Evolutionary conservation across 2,329 filamentous ascomycete species (phyloP).

Genomic region (Phyllosticta citriasiana): DNA sequence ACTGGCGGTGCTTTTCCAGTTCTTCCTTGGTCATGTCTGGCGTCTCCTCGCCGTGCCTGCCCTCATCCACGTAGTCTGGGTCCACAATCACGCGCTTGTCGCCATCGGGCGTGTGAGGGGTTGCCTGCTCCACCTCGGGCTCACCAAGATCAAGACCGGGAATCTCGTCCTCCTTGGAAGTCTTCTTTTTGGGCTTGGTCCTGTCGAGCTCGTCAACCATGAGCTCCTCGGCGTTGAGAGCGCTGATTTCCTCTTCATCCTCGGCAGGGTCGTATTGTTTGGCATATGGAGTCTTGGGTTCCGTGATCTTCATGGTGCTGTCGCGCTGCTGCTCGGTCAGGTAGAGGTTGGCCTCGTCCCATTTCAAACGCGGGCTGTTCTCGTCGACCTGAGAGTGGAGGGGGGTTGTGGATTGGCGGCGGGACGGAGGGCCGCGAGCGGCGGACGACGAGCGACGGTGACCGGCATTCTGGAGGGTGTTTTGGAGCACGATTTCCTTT

Average conservation of each 20-base stretch:
- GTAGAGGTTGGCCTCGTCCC: constrained; percentile 98
- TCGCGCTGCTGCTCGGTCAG: constrained; percentile 92
- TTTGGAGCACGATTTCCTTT: constrained; percentile 86
- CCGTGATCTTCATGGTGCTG: constrained; percentile 96
- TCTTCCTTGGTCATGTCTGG: constrained; percentile 54
- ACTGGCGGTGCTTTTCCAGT: constrained; percentile 79
- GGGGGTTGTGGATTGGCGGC: constrained; percentile 55
- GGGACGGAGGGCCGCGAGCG: constrained; percentile 55
- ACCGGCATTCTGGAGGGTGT: constrained; percentile 90
- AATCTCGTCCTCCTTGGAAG: constrained; percentile 62
- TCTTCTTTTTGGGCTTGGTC: constrained; percentile 36
- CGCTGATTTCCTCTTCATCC: constrained; percentile 63
- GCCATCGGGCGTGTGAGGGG: constrained; percentile 31
- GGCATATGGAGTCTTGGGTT: constrained; percentile 95
- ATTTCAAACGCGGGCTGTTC: constrained; percentile 72
- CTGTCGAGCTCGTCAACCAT: constrained; percentile 59
- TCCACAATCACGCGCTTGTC: constrained; percentile 80
- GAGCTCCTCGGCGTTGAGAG: constrained; percentile 60
- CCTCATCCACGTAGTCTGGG: constrained; percentile 29
- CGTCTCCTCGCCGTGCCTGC: constrained; percentile 51
- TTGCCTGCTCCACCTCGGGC: constrained; percentile 49
- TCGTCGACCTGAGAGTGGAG: constrained; percentile 45
- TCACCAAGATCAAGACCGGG: constrained; percentile 87
- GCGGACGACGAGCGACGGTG: constrained; percentile 73
- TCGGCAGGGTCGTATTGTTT: constrained; percentile 83